Conservation (phyloP, 2,329 filamentous ascomycete species). For the Huntiella savannae region DNA sequence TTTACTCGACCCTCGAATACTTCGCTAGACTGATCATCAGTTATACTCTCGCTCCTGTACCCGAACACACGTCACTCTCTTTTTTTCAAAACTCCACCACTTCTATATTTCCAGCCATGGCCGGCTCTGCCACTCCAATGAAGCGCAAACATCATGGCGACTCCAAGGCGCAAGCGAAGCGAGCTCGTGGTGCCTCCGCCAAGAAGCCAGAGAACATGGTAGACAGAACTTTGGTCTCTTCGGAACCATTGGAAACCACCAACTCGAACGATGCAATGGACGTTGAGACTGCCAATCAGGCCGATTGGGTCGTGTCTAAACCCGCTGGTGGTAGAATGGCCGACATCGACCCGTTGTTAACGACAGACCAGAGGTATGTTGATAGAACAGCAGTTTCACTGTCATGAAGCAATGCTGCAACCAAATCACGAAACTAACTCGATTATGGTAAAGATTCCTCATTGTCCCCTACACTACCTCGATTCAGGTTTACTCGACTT, state of each 20-base stretch:
- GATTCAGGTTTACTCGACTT: slow-evolving; percentile 62
- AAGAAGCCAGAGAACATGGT: slow-evolving; percentile 1
- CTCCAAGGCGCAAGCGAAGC: slow-evolving; percentile 9
- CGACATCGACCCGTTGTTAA: slow-evolving; percentile 44
- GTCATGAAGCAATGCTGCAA: not conserved
- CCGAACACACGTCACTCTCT: not conserved
- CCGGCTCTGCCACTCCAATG: slow-evolving; percentile 4
- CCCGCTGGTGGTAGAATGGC: slow-evolving; percentile 47
- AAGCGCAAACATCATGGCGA: slow-evolving; percentile 11
- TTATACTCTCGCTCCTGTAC: too few relatives aligned
- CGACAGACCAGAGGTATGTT: slow-evolving; percentile 31
- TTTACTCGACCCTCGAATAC: too few relatives aligned
- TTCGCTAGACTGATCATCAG: too few relatives aligned
- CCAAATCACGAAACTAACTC: not conserved
- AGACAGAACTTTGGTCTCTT: slow-evolving; percentile 8
- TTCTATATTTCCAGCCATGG: slow-evolving; percentile 5
- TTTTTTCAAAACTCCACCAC: not conserved
- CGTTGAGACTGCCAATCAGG: slow-evolving; percentile 1
- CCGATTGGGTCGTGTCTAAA: slow-evolving; percentile 40
- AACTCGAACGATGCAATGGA: not conserved
- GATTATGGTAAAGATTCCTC: slow-evolving; percentile 35
- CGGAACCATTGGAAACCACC: not conserved
- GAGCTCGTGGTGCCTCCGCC: not conserved
- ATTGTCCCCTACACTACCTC: slow-evolving; percentile 57
- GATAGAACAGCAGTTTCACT: too few relatives aligned